These are phyloP conservation scores for Euptelea pleiosperma DNA, from an alignment of 164 flowering plant species.

Conservation along the genomic window DNA sequence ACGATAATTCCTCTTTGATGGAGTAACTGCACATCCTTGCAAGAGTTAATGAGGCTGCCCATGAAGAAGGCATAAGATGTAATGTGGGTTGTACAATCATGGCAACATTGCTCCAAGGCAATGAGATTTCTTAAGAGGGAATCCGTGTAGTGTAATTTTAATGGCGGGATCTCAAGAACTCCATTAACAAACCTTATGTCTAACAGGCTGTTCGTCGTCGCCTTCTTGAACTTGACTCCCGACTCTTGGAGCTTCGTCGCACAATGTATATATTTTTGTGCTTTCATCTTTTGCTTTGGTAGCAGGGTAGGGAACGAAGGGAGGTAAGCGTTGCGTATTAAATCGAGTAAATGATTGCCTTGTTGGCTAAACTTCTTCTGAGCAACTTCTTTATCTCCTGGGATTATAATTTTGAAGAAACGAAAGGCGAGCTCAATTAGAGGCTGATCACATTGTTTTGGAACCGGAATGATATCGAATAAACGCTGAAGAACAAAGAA, in stretches of 20 bases:
- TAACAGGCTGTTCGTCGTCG: not conserved
- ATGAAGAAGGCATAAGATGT: constrained; percentile 28
- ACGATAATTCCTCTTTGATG: constrained; percentile 9
- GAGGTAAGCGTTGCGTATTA: constrained; percentile 21
- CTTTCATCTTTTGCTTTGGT: not conserved
- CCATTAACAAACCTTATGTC: constrained; percentile 21
- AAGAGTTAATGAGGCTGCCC: constrained; percentile 15
- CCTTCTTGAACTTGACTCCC: constrained; percentile 23
- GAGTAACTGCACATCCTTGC: constrained; percentile 18
- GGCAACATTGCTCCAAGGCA: constrained; percentile 26
- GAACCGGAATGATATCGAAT: constrained; percentile 21
- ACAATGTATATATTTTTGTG: not conserved
- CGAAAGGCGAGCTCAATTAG: constrained; percentile 22
- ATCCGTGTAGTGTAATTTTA: constrained; percentile 18
- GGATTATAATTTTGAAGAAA: constrained; percentile 22
- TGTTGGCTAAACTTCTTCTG: constrained; percentile 7
- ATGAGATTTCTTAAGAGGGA: constrained; percentile 25
- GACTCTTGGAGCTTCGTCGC: constrained; percentile 19
- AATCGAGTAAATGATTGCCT: constrained; percentile 26
- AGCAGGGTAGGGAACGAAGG: constrained; percentile 9
- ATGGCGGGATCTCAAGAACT: constrained; percentile 21
- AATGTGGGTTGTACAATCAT: constrained; percentile 4
- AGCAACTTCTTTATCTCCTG: constrained; percentile 8
- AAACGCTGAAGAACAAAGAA: constrained; percentile 24
- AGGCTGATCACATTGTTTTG: constrained; percentile 11